These are phyloP conservation scores for Kodamaea neixiangensis DNA, from an alignment of 805 yeast species.

Conservation along the genomic window DNA sequence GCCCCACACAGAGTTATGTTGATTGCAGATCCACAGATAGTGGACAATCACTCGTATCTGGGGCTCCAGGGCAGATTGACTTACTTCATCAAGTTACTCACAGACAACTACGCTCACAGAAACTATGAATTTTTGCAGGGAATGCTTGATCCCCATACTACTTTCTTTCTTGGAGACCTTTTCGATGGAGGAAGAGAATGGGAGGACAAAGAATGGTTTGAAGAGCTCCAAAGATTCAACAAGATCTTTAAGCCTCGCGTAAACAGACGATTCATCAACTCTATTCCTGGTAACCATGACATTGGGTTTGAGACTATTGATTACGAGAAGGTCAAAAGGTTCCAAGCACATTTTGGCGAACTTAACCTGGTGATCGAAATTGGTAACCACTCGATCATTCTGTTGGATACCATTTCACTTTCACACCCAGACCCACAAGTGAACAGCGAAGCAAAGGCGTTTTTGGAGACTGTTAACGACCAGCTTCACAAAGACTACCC, in stretches of 20 bases:
- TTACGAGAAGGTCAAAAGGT: constrained; percentile 58
- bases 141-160: constrained; percentile 69
- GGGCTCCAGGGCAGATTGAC: constrained; percentile 54
- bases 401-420: constrained; percentile 82
- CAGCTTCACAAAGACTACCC: constrained; percentile 45
- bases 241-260: constrained; percentile 58
- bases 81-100: constrained; percentile 56
- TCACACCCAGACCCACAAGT: constrained; percentile 53
- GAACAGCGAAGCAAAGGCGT: constrained; percentile 52
- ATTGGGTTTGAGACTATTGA: constrained; percentile 87
- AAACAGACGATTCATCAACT: constrained; percentile 38
- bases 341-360: constrained; percentile 72
- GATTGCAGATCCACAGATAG: constrained; percentile 92
- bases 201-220: constrained; percentile 66
- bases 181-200: constrained; percentile 95
- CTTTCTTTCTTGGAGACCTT: constrained; percentile 84
- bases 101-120: constrained; percentile 79
- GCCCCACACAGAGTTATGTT: constrained; percentile 53
- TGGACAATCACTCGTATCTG: constrained; percentile 88
- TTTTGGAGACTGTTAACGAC: constrained; percentile 42
- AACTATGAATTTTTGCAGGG: constrained; percentile 65
- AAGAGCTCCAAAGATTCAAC: constrained; percentile 70
- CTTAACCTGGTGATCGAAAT: constrained; percentile 55
- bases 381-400: constrained; percentile 70
- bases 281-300: constrained; percentile 91